Evolutionary conservation across 768 basidiomycete genomes (phyloP), one percentile per base, ranked within the genome.

Genomic region (Galerina marginata): DNA sequence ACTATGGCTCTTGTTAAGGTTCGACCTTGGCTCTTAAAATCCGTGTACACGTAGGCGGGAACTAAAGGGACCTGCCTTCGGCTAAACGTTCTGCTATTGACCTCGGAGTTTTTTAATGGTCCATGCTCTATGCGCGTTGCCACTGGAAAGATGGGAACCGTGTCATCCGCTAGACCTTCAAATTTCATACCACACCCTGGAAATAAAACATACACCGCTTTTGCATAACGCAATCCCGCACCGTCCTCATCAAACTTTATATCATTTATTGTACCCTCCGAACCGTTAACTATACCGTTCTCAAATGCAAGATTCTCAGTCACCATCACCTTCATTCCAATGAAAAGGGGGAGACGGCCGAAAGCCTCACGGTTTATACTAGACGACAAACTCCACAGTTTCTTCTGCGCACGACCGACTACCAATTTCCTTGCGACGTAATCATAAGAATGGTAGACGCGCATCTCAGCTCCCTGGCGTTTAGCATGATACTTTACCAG

Each of bases 291-390:
- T 2, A 53, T 38, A 9, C 37, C 38, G 5, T 37, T 20, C 1
- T 53, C 51, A 40, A 53, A 53, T 4, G 51, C 51, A 1, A 53
- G 12, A 33, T 49, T 49, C 47, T 49, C 47, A 1, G 47, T 49
- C 10, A 49, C 29, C 47, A 49, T 49, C 2, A 55, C 54, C 23
- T 46, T 55, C 54, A 55, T 55, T 1, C 54, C 54, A 9, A 43
- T 25, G 25, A 55, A 55, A 3, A 55, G 14, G 10, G 54, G 54
- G 9, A 55, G 20, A 1, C 44, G 20, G 7, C 29, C 29, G 14
- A 48, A 29, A 9, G 25, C 47, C 9, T 48, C 25, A 25, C 12
- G 47, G 10, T 25, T 29, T 6, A 4, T 14, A 5, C 33, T n/a
- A 4, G 47, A 48, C 10, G 47, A 25, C 10, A 48, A 14, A 5